Percentiles rank a stretch among this genome's conserved stretches.
These are phyloP conservation scores for Coleophoma cylindrospora DNA, from an alignment of 2,329 filamentous ascomycete genomes.

Conservation along the genomic window DNA sequence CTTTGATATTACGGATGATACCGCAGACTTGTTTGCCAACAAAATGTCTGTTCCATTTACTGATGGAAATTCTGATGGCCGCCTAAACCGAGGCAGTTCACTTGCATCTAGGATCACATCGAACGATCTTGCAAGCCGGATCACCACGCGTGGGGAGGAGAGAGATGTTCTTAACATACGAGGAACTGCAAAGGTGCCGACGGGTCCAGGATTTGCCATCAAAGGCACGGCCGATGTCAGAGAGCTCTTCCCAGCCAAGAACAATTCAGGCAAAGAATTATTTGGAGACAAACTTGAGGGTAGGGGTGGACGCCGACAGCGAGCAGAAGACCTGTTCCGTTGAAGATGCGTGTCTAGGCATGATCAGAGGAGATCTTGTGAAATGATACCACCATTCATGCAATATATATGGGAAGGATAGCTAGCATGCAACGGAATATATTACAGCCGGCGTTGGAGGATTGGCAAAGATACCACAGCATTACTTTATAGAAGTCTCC, in stretches of 20 bases:
- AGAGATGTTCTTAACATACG: slow-evolving; percentile 50
- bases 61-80: slow-evolving; percentile 34
- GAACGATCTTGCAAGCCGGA: slow-evolving; percentile 13
- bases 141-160: slow-evolving; percentile 21
- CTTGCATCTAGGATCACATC: slow-evolving; percentile 19
- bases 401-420: neutral
- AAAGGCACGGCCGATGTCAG: slow-evolving; percentile 57
- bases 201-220: slow-evolving; percentile 54
- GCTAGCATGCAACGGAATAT: neutral
- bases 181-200: slow-evolving; percentile 44
- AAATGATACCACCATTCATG: neutral
- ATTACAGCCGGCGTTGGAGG: slow-evolving; percentile 1
- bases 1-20: slow-evolving; percentile 49
- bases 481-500: no score
- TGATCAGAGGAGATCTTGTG: no score
- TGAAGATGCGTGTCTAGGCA: slow-evolving; percentile 30
- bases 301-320: slow-evolving; percentile 54
- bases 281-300: slow-evolving; percentile 58
- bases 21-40: slow-evolving; percentile 43
- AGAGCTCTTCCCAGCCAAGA: slow-evolving; percentile 62
- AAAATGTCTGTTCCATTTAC: slow-evolving; percentile 43
- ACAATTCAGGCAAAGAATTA: slow-evolving; percentile 64
- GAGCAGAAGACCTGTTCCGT: slow-evolving; percentile 68
- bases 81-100: slow-evolving; percentile 8
- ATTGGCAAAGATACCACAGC: no score